Evolutionary conservation across 345 rosid genomes (phyloP).

Genomic region (Camelina neglecta): DNA sequence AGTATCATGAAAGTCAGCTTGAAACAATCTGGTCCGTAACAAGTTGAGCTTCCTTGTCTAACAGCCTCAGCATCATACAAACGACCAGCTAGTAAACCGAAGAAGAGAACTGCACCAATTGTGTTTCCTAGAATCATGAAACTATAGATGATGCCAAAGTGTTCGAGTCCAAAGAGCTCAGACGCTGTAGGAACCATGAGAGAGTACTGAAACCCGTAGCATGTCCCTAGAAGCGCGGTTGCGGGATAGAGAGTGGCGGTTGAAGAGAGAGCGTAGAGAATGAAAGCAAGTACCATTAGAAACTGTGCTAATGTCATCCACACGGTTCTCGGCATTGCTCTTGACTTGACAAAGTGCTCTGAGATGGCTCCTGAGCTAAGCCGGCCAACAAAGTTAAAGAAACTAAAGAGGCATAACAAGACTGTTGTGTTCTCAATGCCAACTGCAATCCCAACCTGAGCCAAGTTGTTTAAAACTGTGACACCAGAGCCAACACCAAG

Average conservation of each 20-base stretch:
- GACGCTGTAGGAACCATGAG: conserved; percentile 70
- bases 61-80: conserved; percentile 73
- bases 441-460: conserved; percentile 72
- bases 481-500: conserved; percentile 84
- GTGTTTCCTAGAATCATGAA: conserved; percentile 80
- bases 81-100: conserved; percentile 72
- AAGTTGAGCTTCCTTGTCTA: conserved; percentile 68
- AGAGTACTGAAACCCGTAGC: conserved; percentile 60
- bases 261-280: conserved; percentile 58
- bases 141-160: conserved; percentile 75
- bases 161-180: conserved; percentile 80
- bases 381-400: conserved; percentile 80
- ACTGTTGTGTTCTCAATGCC: conserved; percentile 67
- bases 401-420: conserved; percentile 67
- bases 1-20: conserved; percentile 65
- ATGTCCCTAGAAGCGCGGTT: conserved; percentile 67
- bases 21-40: conserved; percentile 74
- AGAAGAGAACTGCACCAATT: conserved; percentile 78
- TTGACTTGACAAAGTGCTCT: conserved; percentile 82
- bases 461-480: conserved; percentile 82
- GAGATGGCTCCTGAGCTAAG: conserved; percentile 79
- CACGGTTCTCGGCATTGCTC: conserved; percentile 64
- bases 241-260: conserved; percentile 57
- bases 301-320: conserved; percentile 67
- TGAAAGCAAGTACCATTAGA: conserved; percentile 59